Conservation (phyloP, 805 yeast species). For the Ogataea angusta region DNA sequence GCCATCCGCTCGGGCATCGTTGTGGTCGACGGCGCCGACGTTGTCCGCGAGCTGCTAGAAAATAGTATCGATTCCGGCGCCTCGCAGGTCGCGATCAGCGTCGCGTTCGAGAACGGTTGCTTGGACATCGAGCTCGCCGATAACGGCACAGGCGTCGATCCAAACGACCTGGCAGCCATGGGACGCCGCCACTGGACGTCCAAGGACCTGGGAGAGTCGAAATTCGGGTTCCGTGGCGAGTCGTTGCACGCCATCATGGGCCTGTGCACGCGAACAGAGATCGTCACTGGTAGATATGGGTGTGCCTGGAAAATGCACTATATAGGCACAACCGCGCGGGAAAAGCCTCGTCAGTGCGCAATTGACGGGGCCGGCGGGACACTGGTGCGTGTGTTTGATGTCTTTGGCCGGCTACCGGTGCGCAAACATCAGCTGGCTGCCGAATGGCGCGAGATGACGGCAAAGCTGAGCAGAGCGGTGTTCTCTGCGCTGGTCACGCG, state of each 20-base stretch:
- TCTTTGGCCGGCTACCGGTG: conserved; percentile 45
- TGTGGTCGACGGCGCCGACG: conserved; percentile 26
- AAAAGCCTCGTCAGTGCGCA: neutral
- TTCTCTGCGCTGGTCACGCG: conserved; percentile 30
- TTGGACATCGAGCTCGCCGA: conserved; percentile 48
- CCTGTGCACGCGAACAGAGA: conserved; percentile 39
- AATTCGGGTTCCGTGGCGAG: conserved; percentile 74
- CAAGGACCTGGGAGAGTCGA: conserved; percentile 39
- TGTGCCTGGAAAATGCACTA: conserved; percentile 26
- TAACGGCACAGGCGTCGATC: conserved; percentile 67
- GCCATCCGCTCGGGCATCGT: conserved; percentile 1
- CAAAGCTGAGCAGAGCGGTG: conserved; percentile 30
- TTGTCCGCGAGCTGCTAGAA: conserved; percentile 47
- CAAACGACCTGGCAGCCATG: conserved; percentile 43
- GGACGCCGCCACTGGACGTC: conserved; percentile 56
- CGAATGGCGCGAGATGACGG: conserved; percentile 24
- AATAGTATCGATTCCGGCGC: conserved; percentile 59
- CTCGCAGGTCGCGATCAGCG: conserved; percentile 29
- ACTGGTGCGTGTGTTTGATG: conserved; percentile 32
- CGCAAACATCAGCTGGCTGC: conserved; percentile 30
- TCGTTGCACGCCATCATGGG: conserved; percentile 57
- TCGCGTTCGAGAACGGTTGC: conserved; percentile 27
- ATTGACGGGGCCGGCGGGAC: conserved; percentile 35
- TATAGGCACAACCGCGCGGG: conserved; percentile 14
- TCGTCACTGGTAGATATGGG: conserved; percentile 43